phyloP scores from a whole-genome alignment of 2,329 filamentous ascomycete species.

The Incumbomyces lentus region DNA sequence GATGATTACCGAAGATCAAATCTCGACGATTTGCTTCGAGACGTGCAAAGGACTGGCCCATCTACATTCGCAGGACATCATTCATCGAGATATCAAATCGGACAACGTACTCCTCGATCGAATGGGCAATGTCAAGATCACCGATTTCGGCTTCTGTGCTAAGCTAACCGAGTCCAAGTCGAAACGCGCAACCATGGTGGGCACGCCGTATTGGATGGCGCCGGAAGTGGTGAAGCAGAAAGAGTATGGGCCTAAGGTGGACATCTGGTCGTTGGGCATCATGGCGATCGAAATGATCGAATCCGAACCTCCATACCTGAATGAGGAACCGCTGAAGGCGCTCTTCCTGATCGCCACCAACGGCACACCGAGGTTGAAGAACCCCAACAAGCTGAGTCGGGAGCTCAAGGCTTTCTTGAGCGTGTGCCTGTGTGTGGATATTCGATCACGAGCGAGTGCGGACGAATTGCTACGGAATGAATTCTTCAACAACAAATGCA shows the following conservation, averaged over 20 bases:
- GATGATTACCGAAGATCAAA: constrained; percentile 89
- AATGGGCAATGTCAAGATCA: constrained; percentile 94
- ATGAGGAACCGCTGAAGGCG: constrained; percentile 94
- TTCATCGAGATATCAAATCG: constrained; percentile 98
- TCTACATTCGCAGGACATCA: constrained; percentile 90
- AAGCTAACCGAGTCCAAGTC: constrained; percentile 94
- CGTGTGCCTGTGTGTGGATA: constrained; percentile 92
- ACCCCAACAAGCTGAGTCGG: constrained; percentile 94
- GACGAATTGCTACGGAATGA: constrained; percentile 84
- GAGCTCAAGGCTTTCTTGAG: constrained; percentile 95
- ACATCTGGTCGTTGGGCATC: constrained; percentile 97
- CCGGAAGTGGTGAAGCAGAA: constrained; percentile 99
- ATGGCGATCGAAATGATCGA: constrained; percentile 99
- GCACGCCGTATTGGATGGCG: constrained; percentile 99
- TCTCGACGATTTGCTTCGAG: constrained; percentile 94
- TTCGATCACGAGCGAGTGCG: constrained; percentile 85
- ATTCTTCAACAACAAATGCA: constrained; percentile 87
- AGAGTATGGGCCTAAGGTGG: constrained; percentile 95
- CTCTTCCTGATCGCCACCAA: constrained; percentile 97
- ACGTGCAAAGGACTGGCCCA: constrained; percentile 93
- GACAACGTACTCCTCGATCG: constrained; percentile 95
- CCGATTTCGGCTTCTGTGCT: constrained; percentile 98
- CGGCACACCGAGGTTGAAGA: constrained; percentile 92
- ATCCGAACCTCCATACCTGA: constrained; percentile 92
- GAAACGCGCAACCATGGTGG: constrained; percentile 98